Conservation (phyloP, 2,329 filamentous ascomycete genomes). For the Akanthomyces muscarius region DNA sequence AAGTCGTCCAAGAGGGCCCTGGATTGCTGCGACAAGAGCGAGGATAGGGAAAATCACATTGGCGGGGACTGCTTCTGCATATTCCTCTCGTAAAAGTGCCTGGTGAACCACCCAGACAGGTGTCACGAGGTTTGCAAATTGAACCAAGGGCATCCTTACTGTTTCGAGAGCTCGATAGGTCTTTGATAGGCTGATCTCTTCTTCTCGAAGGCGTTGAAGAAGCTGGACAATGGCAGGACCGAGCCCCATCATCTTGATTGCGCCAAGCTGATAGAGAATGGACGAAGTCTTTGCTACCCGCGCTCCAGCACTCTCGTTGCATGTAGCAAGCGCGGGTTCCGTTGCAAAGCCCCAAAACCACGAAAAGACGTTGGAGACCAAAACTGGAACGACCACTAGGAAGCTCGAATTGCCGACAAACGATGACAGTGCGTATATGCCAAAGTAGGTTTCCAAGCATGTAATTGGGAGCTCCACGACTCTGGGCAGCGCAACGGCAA, state of each 20-base stretch:
- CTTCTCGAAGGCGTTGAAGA: slow-evolving; percentile 1
- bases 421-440: neutral
- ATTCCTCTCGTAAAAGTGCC: neutral
- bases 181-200: neutral
- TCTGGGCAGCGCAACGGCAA: neutral
- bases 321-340: neutral
- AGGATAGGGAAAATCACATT: slow-evolving; percentile 4
- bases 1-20: slow-evolving; percentile 13
- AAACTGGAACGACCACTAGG: slow-evolving; percentile 1
- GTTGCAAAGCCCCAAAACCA: slow-evolving; percentile 5
- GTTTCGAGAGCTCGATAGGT: slow-evolving; percentile 1
- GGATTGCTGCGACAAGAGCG: slow-evolving; percentile 5
- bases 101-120: slow-evolving; percentile 5
- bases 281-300: slow-evolving; percentile 6
- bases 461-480: neutral
- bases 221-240: neutral
- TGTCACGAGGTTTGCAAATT: slow-evolving; percentile 3
- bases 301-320: neutral
- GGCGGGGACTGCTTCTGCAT: neutral
- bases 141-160: neutral
- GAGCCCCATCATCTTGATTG: slow-evolving; percentile 15
- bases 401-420: slow-evolving; percentile 1
- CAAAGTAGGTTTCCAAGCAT: slow-evolving; percentile 2
- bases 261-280: slow-evolving; percentile 2
- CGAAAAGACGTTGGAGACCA: slow-evolving; percentile 4